These are phyloP conservation scores for Groenewaldozyma salmanticensis DNA, from an alignment of 805 yeast species.

Conservation along the genomic window DNA sequence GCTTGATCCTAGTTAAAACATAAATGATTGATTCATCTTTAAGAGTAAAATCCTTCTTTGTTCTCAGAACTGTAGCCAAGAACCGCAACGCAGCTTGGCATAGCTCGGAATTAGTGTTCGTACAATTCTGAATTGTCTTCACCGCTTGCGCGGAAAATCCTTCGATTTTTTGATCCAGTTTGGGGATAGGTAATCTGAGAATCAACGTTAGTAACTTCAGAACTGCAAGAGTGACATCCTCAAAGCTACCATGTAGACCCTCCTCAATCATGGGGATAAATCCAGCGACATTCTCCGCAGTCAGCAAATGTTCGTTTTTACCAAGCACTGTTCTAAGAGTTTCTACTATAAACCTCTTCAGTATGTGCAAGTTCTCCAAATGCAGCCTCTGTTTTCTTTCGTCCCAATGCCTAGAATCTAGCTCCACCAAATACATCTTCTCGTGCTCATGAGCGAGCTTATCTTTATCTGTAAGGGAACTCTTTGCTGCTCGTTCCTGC, in stretches of 20 bases:
- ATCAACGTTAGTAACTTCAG: conserved; percentile 52
- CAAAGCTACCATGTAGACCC: conserved; percentile 57
- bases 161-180: conserved; percentile 28
- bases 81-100: conserved; percentile 73
- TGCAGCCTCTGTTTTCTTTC: conserved; percentile 25
- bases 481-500: conserved; percentile 8
- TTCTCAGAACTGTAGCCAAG: conserved; percentile 61
- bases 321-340: conserved; percentile 61
- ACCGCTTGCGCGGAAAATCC: conserved; percentile 24
- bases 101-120: conserved; percentile 66
- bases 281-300: conserved; percentile 52
- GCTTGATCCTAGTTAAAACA: conserved; percentile 59
- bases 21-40: conserved; percentile 67
- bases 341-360: conserved; percentile 73
- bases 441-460: conserved; percentile 33
- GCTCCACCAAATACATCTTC: conserved; percentile 65
- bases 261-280: conserved; percentile 65
- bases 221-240: conserved; percentile 62
- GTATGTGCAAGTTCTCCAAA: conserved; percentile 45
- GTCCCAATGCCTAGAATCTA: conserved; percentile 37
- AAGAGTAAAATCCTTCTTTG: conserved; percentile 52
- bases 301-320: conserved; percentile 49
- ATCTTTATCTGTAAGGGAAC: conserved; percentile 11
- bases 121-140: conserved; percentile 59
- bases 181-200: conserved; percentile 53